Conservation (phyloP, 306 rosid species). For the Ochetophila trinervis region DNA sequence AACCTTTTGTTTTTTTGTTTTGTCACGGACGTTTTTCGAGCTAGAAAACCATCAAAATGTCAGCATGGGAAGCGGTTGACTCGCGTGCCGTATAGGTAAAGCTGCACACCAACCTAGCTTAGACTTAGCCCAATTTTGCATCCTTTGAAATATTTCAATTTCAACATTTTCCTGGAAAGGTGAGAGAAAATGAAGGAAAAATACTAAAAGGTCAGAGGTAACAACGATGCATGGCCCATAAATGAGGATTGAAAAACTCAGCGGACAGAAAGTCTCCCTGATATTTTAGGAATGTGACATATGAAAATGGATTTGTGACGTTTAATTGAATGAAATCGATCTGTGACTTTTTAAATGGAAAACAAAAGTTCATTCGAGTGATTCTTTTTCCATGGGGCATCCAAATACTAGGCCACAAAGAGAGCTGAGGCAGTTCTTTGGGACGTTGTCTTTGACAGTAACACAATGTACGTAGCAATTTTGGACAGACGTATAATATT, state of each 20-base stretch:
- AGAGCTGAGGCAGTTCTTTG: background rate
- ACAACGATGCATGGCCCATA: too few relatives aligned
- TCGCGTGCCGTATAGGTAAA: constrained; percentile 29
- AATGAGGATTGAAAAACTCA: too few relatives aligned
- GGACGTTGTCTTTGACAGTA: background rate
- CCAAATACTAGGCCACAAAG: constrained; percentile 3
- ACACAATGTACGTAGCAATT: background rate
- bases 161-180: too few relatives aligned
- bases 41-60: constrained; percentile 9
- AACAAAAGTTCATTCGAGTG: background rate
- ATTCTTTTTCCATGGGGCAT: background rate
- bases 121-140: constrained; percentile 1
- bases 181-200: too few relatives aligned
- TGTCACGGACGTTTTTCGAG: constrained; percentile 2
- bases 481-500: background rate
- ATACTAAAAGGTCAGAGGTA: too few relatives aligned
- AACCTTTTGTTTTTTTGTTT: background rate
- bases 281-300: too few relatives aligned
- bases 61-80: background rate
- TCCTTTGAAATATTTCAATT: background rate
- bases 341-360: background rate
- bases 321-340: background rate
- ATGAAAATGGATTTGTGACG: too few relatives aligned
- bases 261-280: too few relatives aligned
- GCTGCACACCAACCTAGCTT: constrained; percentile 21